These are phyloP conservation scores for Canavalia gladiata DNA, from an alignment of 306 rosid species.

Conservation along the genomic window DNA sequence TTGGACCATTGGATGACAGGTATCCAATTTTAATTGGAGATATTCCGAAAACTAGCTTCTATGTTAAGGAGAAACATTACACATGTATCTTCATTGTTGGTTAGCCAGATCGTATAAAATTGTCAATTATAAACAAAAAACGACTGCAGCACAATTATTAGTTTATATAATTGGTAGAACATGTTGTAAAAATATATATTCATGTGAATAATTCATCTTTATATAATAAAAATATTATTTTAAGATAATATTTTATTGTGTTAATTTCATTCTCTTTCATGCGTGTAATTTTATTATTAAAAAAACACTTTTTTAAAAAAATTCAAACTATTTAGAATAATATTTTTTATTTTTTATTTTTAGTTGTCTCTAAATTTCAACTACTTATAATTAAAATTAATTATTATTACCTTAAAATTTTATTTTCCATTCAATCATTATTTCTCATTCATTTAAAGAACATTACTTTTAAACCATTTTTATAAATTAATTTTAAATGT, in stretches of 20 bases:
- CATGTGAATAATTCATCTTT: not conserved
- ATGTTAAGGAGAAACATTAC: constrained; percentile 27
- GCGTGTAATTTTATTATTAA: not conserved
- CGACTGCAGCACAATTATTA: not conserved
- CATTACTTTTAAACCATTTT: too few species aligned
- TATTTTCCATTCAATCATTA: too few species aligned
- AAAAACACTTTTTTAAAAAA: not conserved
- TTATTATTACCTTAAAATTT: too few species aligned
- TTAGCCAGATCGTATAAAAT: not conserved
- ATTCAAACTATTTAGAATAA: too few species aligned
- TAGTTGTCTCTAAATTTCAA: not conserved
- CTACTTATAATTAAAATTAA: not conserved
- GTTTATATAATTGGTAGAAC: not conserved
- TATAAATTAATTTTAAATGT: too few species aligned
- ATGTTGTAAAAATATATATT: not conserved
- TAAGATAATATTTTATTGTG: not conserved
- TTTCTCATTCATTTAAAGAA: too few species aligned
- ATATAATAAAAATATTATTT: not conserved
- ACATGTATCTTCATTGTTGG: constrained; percentile 3
- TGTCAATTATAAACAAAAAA: not conserved
- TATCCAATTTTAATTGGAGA: not conserved
- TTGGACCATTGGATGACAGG: constrained; percentile 9
- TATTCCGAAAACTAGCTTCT: not conserved
- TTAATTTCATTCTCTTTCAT: not conserved
- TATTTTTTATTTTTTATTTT: not conserved